phyloP scores from a whole-genome alignment of 2,329 filamentous ascomycete species.

The Aspergillus hortae region DNA sequence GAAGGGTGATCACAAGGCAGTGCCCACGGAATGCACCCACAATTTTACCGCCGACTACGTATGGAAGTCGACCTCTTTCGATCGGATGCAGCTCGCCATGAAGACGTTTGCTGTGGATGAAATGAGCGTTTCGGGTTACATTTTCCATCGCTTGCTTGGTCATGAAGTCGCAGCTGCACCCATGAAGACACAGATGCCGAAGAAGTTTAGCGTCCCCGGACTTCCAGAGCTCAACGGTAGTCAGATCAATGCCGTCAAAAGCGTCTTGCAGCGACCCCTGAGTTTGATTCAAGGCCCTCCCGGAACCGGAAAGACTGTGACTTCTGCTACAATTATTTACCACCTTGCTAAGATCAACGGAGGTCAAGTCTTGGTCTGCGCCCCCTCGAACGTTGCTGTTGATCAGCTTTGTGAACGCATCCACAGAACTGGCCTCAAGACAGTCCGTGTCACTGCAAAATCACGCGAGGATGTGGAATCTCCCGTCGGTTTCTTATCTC shows the following conservation, averaged over 20 bases:
- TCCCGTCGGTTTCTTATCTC: conserved; percentile 89
- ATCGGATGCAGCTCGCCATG: conserved; percentile 99
- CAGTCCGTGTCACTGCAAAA: conserved; percentile 96
- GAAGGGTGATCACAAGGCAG: conserved; percentile 91
- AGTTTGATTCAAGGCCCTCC: conserved; percentile 96
- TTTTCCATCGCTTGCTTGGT: conserved; percentile 93
- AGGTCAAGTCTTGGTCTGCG: conserved; percentile 92
- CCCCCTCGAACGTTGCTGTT: conserved; percentile 96
- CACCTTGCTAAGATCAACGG: conserved; percentile 93
- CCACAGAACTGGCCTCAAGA: conserved; percentile 90
- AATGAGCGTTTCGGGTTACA: conserved; percentile 97
- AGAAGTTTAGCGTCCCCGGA: conserved; percentile 93
- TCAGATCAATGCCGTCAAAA: conserved; percentile 95
- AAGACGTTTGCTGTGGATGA: conserved; percentile 98
- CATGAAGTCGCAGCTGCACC: conserved; percentile 92
- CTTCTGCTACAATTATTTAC: conserved; percentile 97
- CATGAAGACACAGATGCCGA: conserved; percentile 92
- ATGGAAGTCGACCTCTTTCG: conserved; percentile 98
- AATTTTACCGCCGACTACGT: conserved; percentile 99
- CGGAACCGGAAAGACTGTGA: conserved; percentile 97
- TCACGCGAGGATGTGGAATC: conserved; percentile 98
- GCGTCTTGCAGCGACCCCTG: conserved; percentile 85
- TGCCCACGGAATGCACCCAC: conserved; percentile 92
- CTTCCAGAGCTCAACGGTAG: conserved; percentile 92
- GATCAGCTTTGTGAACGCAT: conserved; percentile 98